Percentiles rank a stretch among this genome's conserved stretches.
Evolutionary conservation across 1,139 yeast genomes (phyloP).

Genomic region (Schwanniomyces etchellsii): DNA sequence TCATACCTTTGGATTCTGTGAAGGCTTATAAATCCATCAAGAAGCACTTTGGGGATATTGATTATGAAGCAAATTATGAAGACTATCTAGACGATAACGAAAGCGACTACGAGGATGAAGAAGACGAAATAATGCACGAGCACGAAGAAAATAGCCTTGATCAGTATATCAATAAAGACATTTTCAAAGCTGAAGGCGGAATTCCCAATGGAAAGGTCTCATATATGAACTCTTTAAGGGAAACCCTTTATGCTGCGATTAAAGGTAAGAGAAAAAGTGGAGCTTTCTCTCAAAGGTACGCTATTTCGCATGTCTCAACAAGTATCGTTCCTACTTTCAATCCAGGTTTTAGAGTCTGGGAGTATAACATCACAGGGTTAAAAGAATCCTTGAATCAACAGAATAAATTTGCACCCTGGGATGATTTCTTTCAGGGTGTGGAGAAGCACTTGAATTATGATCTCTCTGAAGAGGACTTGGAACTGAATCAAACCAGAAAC

Average conservation of each 20-base stretch:
- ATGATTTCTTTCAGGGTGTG: slow-evolving; percentile 44
- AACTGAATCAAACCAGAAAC: slow-evolving; percentile 7
- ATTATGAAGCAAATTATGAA: slow-evolving; percentile 5
- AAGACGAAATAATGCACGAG: slow-evolving; percentile 3
- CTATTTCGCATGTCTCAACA: slow-evolving; percentile 65
- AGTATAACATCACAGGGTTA: slow-evolving; percentile 63
- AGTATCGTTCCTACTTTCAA: slow-evolving; percentile 84
- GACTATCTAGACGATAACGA: slow-evolving; percentile 1
- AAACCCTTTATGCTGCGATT: slow-evolving; percentile 42
- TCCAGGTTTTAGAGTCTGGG: slow-evolving; percentile 82
- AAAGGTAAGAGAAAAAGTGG: slow-evolving; percentile 44
- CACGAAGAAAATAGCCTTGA: slow-evolving; percentile 3
- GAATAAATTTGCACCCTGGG: slow-evolving; percentile 42
- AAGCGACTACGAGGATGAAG: slow-evolving; percentile 3
- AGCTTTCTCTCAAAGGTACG: slow-evolving; percentile 49
- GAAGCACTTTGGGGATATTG: slow-evolving; percentile 8
- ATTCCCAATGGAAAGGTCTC: slow-evolving; percentile 58
- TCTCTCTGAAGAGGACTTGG: slow-evolving; percentile 13
- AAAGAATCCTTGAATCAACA: slow-evolving; percentile 13
- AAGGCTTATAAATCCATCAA: slow-evolving; percentile 56
- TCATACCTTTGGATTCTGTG: slow-evolving; percentile 67
- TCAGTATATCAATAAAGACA: slow-evolving; percentile 6
- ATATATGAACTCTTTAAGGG: slow-evolving; percentile 55
- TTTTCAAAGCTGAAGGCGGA: slow-evolving; percentile 44
- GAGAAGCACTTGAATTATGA: slow-evolving; percentile 20